Base-by-base conservation (phyloP, 345 rosid genomes). In the Raphanus sativus region DNA sequence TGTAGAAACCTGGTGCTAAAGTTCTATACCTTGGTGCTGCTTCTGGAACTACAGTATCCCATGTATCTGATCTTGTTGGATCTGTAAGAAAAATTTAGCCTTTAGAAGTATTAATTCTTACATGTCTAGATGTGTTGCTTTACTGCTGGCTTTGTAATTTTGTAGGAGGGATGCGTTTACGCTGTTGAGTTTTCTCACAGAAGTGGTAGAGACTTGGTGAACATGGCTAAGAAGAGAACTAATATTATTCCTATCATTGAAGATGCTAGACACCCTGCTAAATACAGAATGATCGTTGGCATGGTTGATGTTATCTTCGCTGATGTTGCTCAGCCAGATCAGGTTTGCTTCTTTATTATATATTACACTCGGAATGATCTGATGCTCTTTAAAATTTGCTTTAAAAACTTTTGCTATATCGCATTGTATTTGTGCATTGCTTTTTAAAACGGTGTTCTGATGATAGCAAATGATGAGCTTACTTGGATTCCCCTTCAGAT, bases 251-350 rank as follows among this genome's bases (percentile, higher is more conserved):
- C 98, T 30, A 96, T 91, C 48, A 96, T 96, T 70, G 99, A 96
- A 65, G 98, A 96, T 90, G 98, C 99, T 54, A 90, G 99, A 73
- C 97, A 93, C 81, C 99, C 98, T 3, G 82, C 93, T 24, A 96
- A 96, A 79, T 96, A 96, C 81, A 83, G 98, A 17, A 96, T 93
- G 99, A 84, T 96, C 36, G 95, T 96, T 8, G 93, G 96, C 70
- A 96, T 96, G 98, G 98, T 96, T 56, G 98, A 96, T 89, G 98
- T 96, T 9, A 89, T 96, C 52, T 96, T 96, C 81, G 89, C 98
- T 32, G 99, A 96, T 86, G 99, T 96, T 87, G 98, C 99, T 36
- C 99, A 96, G 71, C 99, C 99, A 0, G 98, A 96, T 83, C 97
- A 96, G 96, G 99, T 93, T 73, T 86, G 83, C 21, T n/a, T 50